Conservation (phyloP, 2,329 filamentous ascomycete species). For the Purpureocillium lavendulum region DNA sequence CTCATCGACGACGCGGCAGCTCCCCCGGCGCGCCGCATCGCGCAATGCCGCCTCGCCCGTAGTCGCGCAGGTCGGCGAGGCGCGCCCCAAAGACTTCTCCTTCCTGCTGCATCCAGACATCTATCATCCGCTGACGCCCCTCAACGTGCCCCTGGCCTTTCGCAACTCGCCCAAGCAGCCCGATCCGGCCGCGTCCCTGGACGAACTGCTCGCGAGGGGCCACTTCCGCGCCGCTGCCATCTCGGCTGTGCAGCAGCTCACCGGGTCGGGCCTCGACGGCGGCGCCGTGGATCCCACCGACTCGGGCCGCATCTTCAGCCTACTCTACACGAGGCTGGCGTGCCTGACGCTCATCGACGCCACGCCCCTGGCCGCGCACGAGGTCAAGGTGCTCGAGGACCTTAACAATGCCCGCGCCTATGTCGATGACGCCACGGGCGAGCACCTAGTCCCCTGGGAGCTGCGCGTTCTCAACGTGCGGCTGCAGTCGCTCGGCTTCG, state of each 20-base stretch:
- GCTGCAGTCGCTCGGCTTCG: constrained; percentile 77
- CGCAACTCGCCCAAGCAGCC: constrained; percentile 60
- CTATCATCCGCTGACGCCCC: constrained; percentile 70
- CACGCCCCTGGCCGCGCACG: constrained; percentile 58
- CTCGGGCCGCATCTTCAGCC: constrained; percentile 58
- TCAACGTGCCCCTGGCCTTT: constrained; percentile 56
- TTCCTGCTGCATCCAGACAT: constrained; percentile 73
- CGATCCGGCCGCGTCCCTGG: constrained; percentile 53
- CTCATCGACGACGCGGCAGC: no score
- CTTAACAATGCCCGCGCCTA: constrained; percentile 49
- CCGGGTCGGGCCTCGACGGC: constrained; percentile 31
- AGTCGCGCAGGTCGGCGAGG: constrained; percentile 9
- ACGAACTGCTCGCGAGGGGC: constrained; percentile 58
- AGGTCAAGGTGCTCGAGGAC: constrained; percentile 56
- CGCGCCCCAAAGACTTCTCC: constrained; percentile 58
- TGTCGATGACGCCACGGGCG: constrained; percentile 41
- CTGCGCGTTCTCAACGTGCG: constrained; percentile 76
- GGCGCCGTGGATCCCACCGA: constrained; percentile 44
- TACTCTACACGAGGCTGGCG: constrained; percentile 74
- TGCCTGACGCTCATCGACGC: constrained; percentile 75
- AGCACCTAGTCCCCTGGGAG: constrained; percentile 76
- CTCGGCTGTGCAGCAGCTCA: constrained; percentile 54
- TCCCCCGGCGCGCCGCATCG: no score
- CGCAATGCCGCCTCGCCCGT: not conserved
- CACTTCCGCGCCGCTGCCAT: constrained; percentile 77